Evolutionary conservation across 306 rosid genomes (phyloP), one percentile per base, ranked within the genome.

Genomic region (Styphnolobium japonicum): DNA sequence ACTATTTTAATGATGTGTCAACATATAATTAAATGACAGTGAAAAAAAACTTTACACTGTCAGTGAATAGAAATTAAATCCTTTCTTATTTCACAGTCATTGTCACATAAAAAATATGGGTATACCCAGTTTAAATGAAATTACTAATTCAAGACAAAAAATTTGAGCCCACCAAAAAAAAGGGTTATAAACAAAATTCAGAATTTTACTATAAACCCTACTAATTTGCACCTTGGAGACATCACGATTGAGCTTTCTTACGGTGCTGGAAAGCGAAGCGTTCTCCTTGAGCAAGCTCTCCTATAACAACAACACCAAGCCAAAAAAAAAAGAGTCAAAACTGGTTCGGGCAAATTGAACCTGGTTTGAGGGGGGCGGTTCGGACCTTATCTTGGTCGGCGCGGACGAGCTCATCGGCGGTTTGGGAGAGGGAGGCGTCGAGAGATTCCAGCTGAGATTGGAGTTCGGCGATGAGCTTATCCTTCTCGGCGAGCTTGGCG

Each of bases 231-330:
- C 99, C 99, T 92, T 95, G 29, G 98, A 75, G 77, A 95, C 99
- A 89, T 95, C 97, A 88, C 94, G 89, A 79, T 78, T 90, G 81
- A 95, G 98, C 89, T 90, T 95, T 85, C 63, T 91, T 48, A 93
- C 97, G 4, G 96, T 73, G 67, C 67, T 84, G 31, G 96, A 84
- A 72, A 95, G 90, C 46, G 78, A 67, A 66, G 82, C 83, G 81
- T 91, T 95, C 88, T 95, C 96, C 73, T 81, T 86, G 62, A 85
- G 64, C 92, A 95, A 83, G 23, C 53, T 68, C 76, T 88, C 99
- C 98, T 94, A 29, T 61, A 69, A 22, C 7, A n/a, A 14, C 65
- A 71, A 65, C 57, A 40, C 11, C 6, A 63, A 64, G 45, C 0
- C 10, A 37, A 5, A 16, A 3, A n/a, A 2, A 14, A 1, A 37